Percentiles rank a stretch among this genome's conserved stretches.
Evolutionary conservation across 2,329 filamentous ascomycete genomes (phyloP).

Genomic region (Dactylonectria estremocensis): DNA sequence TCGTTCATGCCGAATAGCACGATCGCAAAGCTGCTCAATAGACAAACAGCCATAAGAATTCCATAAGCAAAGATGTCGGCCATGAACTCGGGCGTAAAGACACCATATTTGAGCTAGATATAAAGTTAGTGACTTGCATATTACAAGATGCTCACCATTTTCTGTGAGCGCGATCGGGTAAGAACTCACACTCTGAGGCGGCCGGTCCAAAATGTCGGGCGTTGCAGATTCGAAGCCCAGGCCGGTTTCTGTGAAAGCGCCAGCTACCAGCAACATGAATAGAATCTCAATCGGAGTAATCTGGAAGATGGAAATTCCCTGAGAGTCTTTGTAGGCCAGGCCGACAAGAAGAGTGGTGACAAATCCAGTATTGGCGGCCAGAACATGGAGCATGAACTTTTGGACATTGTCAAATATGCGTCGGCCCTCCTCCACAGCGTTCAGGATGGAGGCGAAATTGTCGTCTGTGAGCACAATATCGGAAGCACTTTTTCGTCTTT

Average conservation of each 20-base stretch:
- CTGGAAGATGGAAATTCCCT: slow-evolving; percentile 77
- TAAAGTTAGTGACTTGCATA: not conserved
- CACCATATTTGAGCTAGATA: slow-evolving; percentile 61
- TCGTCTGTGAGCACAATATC: slow-evolving; percentile 81
- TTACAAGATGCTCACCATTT: not conserved
- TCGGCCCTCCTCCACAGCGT: slow-evolving; percentile 78
- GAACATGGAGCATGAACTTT: slow-evolving; percentile 78
- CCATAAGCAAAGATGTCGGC: slow-evolving; percentile 78
- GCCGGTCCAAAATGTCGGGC: slow-evolving; percentile 77
- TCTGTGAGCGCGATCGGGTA: not conserved
- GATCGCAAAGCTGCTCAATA: slow-evolving; percentile 68
- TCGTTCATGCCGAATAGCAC: slow-evolving; percentile 60
- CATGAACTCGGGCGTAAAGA: slow-evolving; percentile 77
- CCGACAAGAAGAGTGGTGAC: slow-evolving; percentile 78
- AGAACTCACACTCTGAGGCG: slow-evolving; percentile 71
- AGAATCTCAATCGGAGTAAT: slow-evolving; percentile 80
- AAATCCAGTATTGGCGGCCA: slow-evolving; percentile 79
- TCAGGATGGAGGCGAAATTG: slow-evolving; percentile 80
- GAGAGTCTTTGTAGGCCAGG: slow-evolving; percentile 77
- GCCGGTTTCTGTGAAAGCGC: slow-evolving; percentile 81
- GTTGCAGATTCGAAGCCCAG: slow-evolving; percentile 79
- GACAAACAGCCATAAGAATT: slow-evolving; percentile 71
- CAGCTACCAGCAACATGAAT: slow-evolving; percentile 86
- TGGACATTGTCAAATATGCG: slow-evolving; percentile 83
- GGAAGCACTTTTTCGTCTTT: slow-evolving; percentile 59